phyloP scores from a whole-genome alignment of 2,329 filamentous ascomycete genomes.

The Penicillium sp. region DNA sequence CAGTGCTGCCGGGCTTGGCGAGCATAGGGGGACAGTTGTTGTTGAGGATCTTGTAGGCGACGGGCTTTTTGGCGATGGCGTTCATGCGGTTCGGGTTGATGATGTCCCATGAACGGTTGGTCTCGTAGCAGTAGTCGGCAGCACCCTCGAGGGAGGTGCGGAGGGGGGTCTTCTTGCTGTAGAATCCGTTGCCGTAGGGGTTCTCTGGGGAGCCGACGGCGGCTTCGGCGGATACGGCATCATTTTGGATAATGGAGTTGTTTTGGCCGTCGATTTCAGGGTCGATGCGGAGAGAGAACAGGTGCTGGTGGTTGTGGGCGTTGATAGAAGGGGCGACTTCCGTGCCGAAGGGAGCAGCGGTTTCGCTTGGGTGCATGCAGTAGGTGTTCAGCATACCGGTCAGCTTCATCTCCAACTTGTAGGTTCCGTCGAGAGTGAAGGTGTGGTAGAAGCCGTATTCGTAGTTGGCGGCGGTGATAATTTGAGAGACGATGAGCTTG shows the following conservation, averaged over 20 bases:
- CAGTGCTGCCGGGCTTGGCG: conserved; percentile 53
- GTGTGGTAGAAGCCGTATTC: conserved; percentile 85
- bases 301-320: conserved; percentile 90
- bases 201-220: conserved; percentile 65
- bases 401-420: conserved; percentile 85
- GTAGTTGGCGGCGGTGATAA: conserved; percentile 93
- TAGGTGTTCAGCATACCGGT: conserved; percentile 93
- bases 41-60: conserved; percentile 32
- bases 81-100: conserved; percentile 30
- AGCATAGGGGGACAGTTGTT: conserved; percentile 39
- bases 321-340: conserved; percentile 86
- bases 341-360: conserved; percentile 80
- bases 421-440: conserved; percentile 84
- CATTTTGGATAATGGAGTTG: conserved; percentile 68
- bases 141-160: conserved; percentile 50
- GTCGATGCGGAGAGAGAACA: conserved; percentile 85
- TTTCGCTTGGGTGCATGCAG: conserved; percentile 71
- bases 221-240: conserved; percentile 46
- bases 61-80: conserved; percentile 25
- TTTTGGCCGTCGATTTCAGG: conserved; percentile 78
- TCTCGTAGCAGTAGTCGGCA: conserved; percentile 53
- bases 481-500: conserved; percentile 81
- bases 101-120: conserved; percentile 40
- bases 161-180: conserved; percentile 47
- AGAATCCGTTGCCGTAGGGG: conserved; percentile 66